Conservation (phyloP, 129 eudicot species). For the Solidago caesia region DNA sequence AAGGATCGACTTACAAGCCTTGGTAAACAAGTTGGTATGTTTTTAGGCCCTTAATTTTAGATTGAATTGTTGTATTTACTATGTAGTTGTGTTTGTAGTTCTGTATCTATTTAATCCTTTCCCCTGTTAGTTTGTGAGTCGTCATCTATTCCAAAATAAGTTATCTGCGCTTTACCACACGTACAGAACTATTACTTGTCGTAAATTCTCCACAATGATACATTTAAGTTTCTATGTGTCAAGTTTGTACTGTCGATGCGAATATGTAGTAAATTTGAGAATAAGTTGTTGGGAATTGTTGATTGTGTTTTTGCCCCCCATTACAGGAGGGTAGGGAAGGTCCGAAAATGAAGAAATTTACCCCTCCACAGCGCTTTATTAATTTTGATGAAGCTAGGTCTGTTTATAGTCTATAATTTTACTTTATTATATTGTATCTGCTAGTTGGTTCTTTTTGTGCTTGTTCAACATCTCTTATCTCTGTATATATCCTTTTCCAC, state of each 20-base stretch:
- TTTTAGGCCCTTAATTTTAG: neutral
- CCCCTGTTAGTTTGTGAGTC: neutral
- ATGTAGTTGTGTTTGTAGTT: neutral
- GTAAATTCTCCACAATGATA: neutral
- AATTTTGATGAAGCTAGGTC: constrained; percentile 94
- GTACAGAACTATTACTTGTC: neutral
- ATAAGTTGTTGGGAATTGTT: neutral
- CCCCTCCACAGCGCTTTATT: constrained; percentile 84
- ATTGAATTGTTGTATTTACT: neutral
- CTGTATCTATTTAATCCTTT: neutral
- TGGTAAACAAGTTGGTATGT: constrained; percentile 77
- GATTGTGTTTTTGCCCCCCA: neutral
- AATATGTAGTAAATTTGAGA: neutral
- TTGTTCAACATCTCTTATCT: neutral
- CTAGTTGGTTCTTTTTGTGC: neutral
- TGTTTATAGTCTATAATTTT: neutral
- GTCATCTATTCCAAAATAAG: neutral
- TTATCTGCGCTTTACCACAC: neutral
- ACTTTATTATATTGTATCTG: neutral
- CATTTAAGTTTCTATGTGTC: neutral
- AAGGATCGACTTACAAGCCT: constrained; percentile 80
- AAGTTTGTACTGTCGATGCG: neutral
- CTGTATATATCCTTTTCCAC: neutral
- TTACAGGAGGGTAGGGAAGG: constrained; percentile 89
- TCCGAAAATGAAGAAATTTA: constrained; percentile 75